Conservation (phyloP, 2,329 filamentous ascomycete species). For the Didymella lethalis region DNA sequence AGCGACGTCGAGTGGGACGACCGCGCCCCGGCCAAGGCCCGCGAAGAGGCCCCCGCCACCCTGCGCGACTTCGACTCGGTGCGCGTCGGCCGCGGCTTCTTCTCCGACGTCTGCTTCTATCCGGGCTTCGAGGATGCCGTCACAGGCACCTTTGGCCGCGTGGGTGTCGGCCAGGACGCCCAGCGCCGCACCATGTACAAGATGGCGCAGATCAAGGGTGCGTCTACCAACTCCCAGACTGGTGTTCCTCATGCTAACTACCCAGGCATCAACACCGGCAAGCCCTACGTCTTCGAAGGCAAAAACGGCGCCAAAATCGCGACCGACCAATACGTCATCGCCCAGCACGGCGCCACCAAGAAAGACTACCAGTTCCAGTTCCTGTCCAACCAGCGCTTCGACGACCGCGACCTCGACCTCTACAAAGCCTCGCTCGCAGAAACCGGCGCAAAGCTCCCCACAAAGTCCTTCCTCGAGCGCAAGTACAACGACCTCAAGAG, state of each 20-base stretch:
- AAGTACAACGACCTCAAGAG: slow-evolving; percentile 84
- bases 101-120: slow-evolving; percentile 91
- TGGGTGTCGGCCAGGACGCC: slow-evolving; percentile 81
- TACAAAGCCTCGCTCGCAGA: slow-evolving; percentile 75
- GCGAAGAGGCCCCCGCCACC: slow-evolving; percentile 73
- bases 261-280: slow-evolving; percentile 77
- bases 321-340: slow-evolving; percentile 84
- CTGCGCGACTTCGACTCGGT: slow-evolving; percentile 85
- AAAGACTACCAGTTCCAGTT: slow-evolving; percentile 89
- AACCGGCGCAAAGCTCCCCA: slow-evolving; percentile 77
- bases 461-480: slow-evolving; percentile 69
- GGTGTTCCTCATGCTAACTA: background rate
- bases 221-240: slow-evolving; percentile 19
- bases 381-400: slow-evolving; percentile 84
- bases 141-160: slow-evolving; percentile 82
- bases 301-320: slow-evolving; percentile 77
- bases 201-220: slow-evolving; percentile 87
- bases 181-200: slow-evolving; percentile 82
- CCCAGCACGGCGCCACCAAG: slow-evolving; percentile 82
- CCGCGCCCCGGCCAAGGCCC: slow-evolving; percentile 59
- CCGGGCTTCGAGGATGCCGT: slow-evolving; percentile 86
- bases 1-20: slow-evolving; percentile 80
- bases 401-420: slow-evolving; percentile 83
- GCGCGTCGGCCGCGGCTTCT: slow-evolving; percentile 82
- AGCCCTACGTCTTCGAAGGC: slow-evolving; percentile 82